phyloP scores from a whole-genome alignment of 768 basidiomycete genomes.

The Mycena epipterygia region DNA sequence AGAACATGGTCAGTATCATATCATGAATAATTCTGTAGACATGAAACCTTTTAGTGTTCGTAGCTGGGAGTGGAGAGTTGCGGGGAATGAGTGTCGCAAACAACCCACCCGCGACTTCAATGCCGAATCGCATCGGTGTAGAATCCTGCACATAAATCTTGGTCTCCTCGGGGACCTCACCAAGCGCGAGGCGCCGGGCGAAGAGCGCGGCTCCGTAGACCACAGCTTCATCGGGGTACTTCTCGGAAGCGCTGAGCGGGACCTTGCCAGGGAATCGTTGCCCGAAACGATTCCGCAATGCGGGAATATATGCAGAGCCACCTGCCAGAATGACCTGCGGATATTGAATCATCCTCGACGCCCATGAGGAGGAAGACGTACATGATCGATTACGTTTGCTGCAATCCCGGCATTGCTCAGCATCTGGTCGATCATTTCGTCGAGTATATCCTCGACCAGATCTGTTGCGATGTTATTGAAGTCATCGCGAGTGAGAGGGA shows the following conservation, averaged over 20 bases:
- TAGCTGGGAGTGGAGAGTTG: background rate
- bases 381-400: background rate
- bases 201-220: slow-evolving; percentile 6
- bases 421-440: background rate
- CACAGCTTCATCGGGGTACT: background rate
- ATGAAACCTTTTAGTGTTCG: background rate
- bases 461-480: background rate
- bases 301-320: background rate
- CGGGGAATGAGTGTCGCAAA: background rate
- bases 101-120: background rate
- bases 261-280: background rate
- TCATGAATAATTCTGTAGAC: no score
- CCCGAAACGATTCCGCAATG: background rate
- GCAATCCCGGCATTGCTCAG: background rate
- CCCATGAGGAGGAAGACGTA: background rate
- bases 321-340: slow-evolving; percentile 1
- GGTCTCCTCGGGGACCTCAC: background rate
- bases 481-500: background rate
- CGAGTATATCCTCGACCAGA: background rate
- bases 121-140: slow-evolving; percentile 4
- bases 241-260: background rate
- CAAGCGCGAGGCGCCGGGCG: background rate
- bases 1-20: background rate
- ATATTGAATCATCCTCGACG: no score
- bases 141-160: background rate